These are phyloP conservation scores for Phytomonas sp. DNA, from an alignment of 208 protist species.

Conservation along the genomic window DNA sequence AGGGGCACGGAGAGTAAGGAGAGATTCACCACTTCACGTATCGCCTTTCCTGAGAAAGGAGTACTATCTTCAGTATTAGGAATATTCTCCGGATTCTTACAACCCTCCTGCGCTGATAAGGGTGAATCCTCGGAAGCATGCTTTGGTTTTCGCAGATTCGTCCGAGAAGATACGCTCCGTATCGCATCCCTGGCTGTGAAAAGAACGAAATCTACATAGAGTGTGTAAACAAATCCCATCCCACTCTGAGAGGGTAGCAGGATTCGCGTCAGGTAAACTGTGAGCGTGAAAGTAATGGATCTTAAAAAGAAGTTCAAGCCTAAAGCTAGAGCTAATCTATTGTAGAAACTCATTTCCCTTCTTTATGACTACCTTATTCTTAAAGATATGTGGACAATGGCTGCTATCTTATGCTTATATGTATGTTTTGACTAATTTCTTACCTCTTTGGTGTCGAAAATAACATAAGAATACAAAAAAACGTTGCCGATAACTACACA, in stretches of 20 bases:
- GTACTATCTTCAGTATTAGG: neutral
- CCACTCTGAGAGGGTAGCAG: slow-evolving; percentile 66
- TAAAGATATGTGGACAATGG: neutral
- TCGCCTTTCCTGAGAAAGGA: neutral
- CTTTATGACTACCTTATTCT: neutral
- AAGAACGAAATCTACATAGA: slow-evolving; percentile 76
- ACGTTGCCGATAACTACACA: neutral
- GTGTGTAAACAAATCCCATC: slow-evolving; percentile 56
- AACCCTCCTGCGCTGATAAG: neutral
- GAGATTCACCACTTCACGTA: slow-evolving; percentile 33
- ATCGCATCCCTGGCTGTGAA: slow-evolving; percentile 72
- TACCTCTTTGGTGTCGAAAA: neutral
- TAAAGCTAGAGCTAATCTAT: slow-evolving; percentile 51
- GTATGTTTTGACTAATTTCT: slow-evolving; percentile 9
- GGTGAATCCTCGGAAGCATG: neutral
- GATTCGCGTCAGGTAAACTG: slow-evolving; percentile 49
- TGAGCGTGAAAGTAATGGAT: slow-evolving; percentile 68
- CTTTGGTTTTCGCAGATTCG: slow-evolving; percentile 8
- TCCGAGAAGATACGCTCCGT: slow-evolving; percentile 49
- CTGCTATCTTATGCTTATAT: neutral
- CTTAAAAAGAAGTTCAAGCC: slow-evolving; percentile 57
- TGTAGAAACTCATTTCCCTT: slow-evolving; percentile 30
- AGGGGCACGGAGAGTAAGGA: slow-evolving; percentile 34
- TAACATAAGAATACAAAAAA: neutral
- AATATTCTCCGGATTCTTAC: neutral